A percentile compares a stretch with the other conserved stretches of the same genome.
Conservation (phyloP, 352 stramenopile species). For the Globisporangium canariense region DNA sequence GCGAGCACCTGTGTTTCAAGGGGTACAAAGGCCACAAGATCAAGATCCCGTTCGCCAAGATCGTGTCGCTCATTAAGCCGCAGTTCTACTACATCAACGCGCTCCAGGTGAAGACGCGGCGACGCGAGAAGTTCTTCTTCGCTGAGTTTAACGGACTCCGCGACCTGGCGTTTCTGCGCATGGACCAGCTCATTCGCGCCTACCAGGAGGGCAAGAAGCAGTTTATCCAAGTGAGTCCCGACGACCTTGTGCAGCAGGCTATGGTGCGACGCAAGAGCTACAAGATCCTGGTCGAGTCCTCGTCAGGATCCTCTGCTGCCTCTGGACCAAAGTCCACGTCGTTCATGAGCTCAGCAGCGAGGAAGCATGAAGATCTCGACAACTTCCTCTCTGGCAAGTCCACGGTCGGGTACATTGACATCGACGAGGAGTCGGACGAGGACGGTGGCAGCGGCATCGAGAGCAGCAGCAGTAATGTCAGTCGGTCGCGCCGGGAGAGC, state of each 20-base stretch:
- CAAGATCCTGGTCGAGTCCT: conserved; percentile 35
- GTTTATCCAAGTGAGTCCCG: conserved; percentile 26
- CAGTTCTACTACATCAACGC: conserved; percentile 87
- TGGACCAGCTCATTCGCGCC: conserved; percentile 70
- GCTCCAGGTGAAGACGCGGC: conserved; percentile 66
- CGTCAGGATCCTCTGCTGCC: neutral
- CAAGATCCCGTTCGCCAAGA: conserved; percentile 57
- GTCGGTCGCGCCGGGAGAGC: neutral
- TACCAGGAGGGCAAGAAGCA: conserved; percentile 45
- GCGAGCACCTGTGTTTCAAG: conserved; percentile 65
- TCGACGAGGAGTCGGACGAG: conserved; percentile 26
- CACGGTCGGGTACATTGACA: conserved; percentile 46
- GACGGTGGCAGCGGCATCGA: neutral
- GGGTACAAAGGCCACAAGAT: conserved; percentile 45
- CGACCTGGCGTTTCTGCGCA: conserved; percentile 62
- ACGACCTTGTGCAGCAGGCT: conserved; percentile 49
- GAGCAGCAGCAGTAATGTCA: neutral
- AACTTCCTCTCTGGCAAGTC: conserved; percentile 24
- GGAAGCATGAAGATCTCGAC: conserved; percentile 3
- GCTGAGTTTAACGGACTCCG: conserved; percentile 78
- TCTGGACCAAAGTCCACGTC: neutral
- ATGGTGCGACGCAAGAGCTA: conserved; percentile 58
- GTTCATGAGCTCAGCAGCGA: neutral
- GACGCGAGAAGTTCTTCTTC: conserved; percentile 66
- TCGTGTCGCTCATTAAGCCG: conserved; percentile 70